phyloP scores from a whole-genome alignment of 345 rosid species.

The Dipteronia sinensis region DNA sequence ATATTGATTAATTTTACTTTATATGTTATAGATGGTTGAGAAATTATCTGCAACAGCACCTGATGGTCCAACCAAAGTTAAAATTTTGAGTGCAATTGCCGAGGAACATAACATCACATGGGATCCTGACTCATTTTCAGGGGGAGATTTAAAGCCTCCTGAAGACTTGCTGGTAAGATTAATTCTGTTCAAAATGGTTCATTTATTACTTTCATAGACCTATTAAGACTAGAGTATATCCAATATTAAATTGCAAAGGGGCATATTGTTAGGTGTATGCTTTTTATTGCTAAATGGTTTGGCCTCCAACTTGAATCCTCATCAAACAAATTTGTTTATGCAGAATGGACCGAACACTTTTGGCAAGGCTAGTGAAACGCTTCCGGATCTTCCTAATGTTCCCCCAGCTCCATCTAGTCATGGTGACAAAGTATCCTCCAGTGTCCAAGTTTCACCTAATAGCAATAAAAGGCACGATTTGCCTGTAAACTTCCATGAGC shows the following conservation, averaged over 20 bases:
- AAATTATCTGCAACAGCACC: conserved; percentile 82
- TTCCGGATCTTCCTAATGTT: conserved; percentile 35
- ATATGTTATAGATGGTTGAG: conserved; percentile 64
- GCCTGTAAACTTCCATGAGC: conserved; percentile 29
- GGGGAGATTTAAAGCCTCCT: conserved; percentile 47
- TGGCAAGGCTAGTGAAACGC: conserved; percentile 32
- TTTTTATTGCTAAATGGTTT: conserved; percentile 20
- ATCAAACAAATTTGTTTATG: conserved; percentile 23
- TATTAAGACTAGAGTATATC: not conserved
- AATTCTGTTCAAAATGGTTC: conserved; percentile 7
- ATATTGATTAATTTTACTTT: conserved; percentile 12
- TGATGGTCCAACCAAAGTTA: conserved; percentile 75
- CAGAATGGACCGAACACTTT: conserved; percentile 71
- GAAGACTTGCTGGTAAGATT: conserved; percentile 60
- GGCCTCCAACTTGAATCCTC: not conserved
- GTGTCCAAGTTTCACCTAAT: conserved; percentile 36
- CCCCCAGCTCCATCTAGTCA: conserved; percentile 21
- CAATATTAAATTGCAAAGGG: conserved; percentile 6
- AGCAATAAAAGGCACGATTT: conserved; percentile 37
- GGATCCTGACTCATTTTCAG: conserved; percentile 67
- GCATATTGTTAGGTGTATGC: conserved; percentile 3
- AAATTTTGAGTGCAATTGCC: conserved; percentile 75
- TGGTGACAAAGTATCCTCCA: conserved; percentile 34
- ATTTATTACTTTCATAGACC: not conserved
- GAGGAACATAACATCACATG: conserved; percentile 76